Evolutionary conservation across 441 rosid species (phyloP).

Genomic region (Aleurites moluccanus): DNA sequence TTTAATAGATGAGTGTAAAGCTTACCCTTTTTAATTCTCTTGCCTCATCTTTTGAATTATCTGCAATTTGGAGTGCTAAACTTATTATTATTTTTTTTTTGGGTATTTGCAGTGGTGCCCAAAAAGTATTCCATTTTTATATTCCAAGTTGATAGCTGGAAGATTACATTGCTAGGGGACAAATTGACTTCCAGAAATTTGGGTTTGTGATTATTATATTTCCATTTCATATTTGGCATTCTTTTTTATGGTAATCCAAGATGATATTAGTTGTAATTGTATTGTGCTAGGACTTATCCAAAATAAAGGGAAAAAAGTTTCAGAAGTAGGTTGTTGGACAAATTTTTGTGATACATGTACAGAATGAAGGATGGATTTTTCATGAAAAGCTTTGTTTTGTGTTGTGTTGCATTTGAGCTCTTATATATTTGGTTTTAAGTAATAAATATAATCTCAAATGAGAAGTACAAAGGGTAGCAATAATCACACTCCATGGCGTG

Average conservation of each 20-base stretch:
- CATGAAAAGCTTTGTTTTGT: background rate
- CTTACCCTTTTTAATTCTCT: background rate
- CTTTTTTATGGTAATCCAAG: background rate
- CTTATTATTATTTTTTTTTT: background rate
- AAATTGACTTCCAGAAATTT: constrained; percentile 65
- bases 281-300: background rate
- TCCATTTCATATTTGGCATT: constrained; percentile 10
- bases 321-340: background rate
- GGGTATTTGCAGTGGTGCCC: constrained; percentile 64
- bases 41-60: background rate
- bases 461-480: no score
- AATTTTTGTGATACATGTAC: background rate
- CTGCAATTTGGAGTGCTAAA: background rate
- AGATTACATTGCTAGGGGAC: constrained; percentile 72
- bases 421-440: no score
- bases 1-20: background rate
- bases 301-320: background rate
- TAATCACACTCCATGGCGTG: no score
- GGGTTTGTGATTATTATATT: constrained; percentile 32
- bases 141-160: constrained; percentile 77
- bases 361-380: background rate
- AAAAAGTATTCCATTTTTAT: constrained; percentile 67
- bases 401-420: no score
- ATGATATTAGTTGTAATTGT: background rate
- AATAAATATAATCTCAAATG: no score